Base-by-base conservation (phyloP, 768 basidiomycete genomes). In the Nidularia sp. region DNA sequence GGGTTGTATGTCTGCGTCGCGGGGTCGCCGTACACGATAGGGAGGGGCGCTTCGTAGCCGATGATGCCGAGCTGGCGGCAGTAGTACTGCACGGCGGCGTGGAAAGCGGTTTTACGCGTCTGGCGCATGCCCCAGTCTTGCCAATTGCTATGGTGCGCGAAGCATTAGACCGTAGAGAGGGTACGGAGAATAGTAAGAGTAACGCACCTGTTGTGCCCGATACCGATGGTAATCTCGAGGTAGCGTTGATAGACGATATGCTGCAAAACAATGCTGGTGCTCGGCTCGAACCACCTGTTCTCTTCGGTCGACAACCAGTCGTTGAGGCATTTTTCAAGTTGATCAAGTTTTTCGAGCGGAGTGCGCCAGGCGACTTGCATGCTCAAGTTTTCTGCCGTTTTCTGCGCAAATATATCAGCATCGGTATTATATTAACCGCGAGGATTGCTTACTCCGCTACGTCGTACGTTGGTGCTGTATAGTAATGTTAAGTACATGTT, bases 311-410 rank as follows among this genome's bases (percentile, higher is more conserved):
- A 72, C 7, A 92, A 75, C 90, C 90, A 91, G 41, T 81, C 77
- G 54, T 90, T 90, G 53, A 92, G 64, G 47, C 69, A 71, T 51
- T 76, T 75, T 62, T 89, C 85, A 4, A 92, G 76, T 25, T 74
- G 76, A 57, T 91, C 89, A 0, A 92, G 65, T 65, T 88, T 90
- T 44, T 75, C 77, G 32, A 87, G 64, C 1, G 89, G 84, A 2
- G 88, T 91, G 8, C 77, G 77, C 88, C 89, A 91, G 13, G 83
- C 80, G 25, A 91, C 74, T 61, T 89, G 86, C 74, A 90, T 77
- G 6, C 81, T 81, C 46, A 85, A 62, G 50, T 67, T 76, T 64
- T 90, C 89, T 8, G 72, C 80, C 60, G 83, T 88, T 76, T 88
- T 85, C 76, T 85, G 56, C 18, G 39, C n/a, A 51, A 34, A 22